Base-by-base conservation (phyloP, 176 grass and related monocot genomes). In the Aegilops sharonensis region DNA sequence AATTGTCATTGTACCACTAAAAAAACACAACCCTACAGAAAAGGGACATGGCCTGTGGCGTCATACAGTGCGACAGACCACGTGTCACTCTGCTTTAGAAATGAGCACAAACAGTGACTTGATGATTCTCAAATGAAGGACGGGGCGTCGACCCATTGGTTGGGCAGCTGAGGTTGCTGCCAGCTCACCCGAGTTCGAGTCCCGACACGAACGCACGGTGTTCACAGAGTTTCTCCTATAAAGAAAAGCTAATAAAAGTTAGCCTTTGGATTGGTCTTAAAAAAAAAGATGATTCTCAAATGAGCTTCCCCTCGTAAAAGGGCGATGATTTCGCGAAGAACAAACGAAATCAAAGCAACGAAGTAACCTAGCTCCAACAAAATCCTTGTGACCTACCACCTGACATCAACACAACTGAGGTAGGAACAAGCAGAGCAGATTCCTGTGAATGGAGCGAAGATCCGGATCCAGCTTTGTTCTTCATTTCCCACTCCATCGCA, bases 401-500 rank as follows among this genome's bases (percentile, higher is more conserved):
- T 17, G 61, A 85, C 24, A 50, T 68, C 35, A 50, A 50, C 17
- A 21, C 17, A 21, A 31, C 8, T 11, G 52, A 78, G 10, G 45
- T 76, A 31, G 25, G 45, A 54, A 76, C 3, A 7, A 47, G 7
- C 12, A 7, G 11, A 74, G 40, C 81, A 89, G 57, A 74, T 89
- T 66, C 82, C n/a, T 54, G 35, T 23, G 29, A 79, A 85, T 43
- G 43, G 59, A 57, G n/a, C 7, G 31, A 64, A 85, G 67, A 89
- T 89, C 78, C 11, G 6, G 39, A 78, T 43, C 68, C 34, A 43
- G 42, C 2, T 43, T 43, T 43, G 10, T 43, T 43, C 43, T 12
- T 11, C 43, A 45, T 45, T 12, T 12, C 43, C 43, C 23, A 18
- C 82, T 68, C 68, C 87, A 37, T 62, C 43, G 34, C 13, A 43